Percentiles rank a stretch among this genome's conserved stretches.
phyloP scores from a whole-genome alignment of 1,284 basidiomycete species.

The Phlebopus sp. region DNA sequence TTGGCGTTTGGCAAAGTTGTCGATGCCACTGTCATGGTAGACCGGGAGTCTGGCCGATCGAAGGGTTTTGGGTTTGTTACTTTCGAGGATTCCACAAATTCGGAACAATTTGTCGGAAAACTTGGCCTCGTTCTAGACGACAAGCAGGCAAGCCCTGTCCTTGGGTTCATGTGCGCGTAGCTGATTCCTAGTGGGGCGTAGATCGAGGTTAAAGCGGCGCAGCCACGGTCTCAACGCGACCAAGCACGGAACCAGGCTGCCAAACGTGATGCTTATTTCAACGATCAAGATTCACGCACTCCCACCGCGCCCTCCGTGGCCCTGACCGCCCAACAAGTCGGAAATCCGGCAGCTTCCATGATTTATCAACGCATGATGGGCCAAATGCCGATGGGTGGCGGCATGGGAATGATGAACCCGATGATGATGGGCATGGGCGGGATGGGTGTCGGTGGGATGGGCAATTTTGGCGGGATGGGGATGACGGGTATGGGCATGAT shows the following conservation, averaged over 20 bases:
- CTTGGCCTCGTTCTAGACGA: conserved; percentile 73
- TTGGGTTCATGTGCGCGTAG: neutral
- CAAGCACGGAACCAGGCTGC: conserved; percentile 37
- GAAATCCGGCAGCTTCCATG: conserved; percentile 50
- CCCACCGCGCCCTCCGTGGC: conserved; percentile 27
- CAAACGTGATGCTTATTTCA: conserved; percentile 30
- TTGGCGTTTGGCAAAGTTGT: conserved; percentile 76
- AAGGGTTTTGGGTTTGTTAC: conserved; percentile 95
- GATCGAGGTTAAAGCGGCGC: conserved; percentile 87
- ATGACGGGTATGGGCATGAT: conserved; percentile 35
- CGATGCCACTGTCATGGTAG: conserved; percentile 93
- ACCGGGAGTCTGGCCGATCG: conserved; percentile 84
- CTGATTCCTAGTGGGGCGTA: conserved; percentile 26
- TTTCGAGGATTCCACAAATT: conserved; percentile 75
- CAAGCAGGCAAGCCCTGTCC: conserved; percentile 55
- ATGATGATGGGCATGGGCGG: conserved; percentile 39
- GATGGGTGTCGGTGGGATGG: conserved; percentile 36
- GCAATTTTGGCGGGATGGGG: conserved; percentile 26
- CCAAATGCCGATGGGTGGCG: conserved; percentile 44
- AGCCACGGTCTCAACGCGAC: conserved; percentile 70
- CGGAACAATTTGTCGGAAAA: conserved; percentile 71
- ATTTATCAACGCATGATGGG: conserved; percentile 58
- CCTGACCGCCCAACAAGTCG: conserved; percentile 33
- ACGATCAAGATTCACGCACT: conserved; percentile 32
- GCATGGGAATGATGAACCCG: conserved; percentile 36